Conservation (phyloP, 352 stramenopile genomes). For the Globisporangium takayamanum region DNA sequence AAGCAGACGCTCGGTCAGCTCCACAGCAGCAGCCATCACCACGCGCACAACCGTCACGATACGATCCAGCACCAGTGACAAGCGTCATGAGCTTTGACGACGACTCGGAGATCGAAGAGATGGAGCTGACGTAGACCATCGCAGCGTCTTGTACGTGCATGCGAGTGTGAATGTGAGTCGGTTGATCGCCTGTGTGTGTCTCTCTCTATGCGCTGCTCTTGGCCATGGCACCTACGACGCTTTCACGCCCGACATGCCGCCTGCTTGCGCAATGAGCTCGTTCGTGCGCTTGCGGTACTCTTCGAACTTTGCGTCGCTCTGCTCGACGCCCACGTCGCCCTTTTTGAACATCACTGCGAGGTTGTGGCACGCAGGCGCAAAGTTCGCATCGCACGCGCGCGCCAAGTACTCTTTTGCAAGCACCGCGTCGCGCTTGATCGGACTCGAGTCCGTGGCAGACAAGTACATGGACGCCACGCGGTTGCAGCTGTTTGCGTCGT, state of each 20-base stretch:
- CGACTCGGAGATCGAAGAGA: conserved; percentile 61
- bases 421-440: conserved; percentile 41
- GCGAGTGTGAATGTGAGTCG: neutral
- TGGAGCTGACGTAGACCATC: conserved; percentile 21
- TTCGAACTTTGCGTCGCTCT: conserved; percentile 62
- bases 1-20: neutral
- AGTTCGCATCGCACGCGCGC: conserved; percentile 76
- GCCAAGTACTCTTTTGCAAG: conserved; percentile 66
- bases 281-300: conserved; percentile 75
- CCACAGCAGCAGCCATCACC: neutral
- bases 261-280: conserved; percentile 67
- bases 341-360: conserved; percentile 88
- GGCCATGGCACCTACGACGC: conserved; percentile 10
- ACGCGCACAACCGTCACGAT: neutral
- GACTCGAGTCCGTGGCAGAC: conserved; percentile 21
- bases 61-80: neutral
- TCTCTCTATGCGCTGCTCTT: conserved; percentile 16
- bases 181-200: neutral
- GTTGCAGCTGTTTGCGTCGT: conserved; percentile 81
- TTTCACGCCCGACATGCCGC: conserved; percentile 45
- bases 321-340: conserved; percentile 58
- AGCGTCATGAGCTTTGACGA: conserved; percentile 31
- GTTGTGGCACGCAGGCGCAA: conserved; percentile 84
- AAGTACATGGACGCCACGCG: conserved; percentile 75
- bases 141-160: too few species aligned